Percentiles rank a stretch among this genome's conserved stretches.
Evolutionary conservation across 106 monocot species (phyloP).

Genomic region (Platanthera zijinensis): DNA sequence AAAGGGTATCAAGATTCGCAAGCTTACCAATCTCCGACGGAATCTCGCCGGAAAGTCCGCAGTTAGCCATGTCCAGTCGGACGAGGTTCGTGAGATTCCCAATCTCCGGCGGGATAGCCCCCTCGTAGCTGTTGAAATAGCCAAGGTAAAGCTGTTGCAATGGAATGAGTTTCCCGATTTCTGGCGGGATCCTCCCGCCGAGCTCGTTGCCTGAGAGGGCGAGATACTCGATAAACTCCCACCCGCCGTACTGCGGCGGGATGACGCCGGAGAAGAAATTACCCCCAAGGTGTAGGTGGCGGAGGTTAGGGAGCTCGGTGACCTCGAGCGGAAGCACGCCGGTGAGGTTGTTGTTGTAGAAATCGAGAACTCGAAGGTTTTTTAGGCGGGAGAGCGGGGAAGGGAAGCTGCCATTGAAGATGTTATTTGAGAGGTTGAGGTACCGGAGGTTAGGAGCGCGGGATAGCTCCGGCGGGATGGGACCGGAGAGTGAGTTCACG

Average conservation of each 20-base stretch:
- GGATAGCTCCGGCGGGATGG: slow-evolving; percentile 33
- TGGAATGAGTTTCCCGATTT: slow-evolving; percentile 10
- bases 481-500: slow-evolving; percentile 41
- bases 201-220: slow-evolving; percentile 33
- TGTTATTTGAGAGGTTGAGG: slow-evolving; percentile 70
- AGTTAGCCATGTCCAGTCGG: slow-evolving; percentile 31
- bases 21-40: slow-evolving; percentile 31
- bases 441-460: slow-evolving; percentile 24
- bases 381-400: slow-evolving; percentile 13
- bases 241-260: slow-evolving; percentile 11
- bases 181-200: slow-evolving; percentile 24
- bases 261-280: slow-evolving; percentile 36
- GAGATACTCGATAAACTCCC: slow-evolving; percentile 19
- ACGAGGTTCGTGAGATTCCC: slow-evolving; percentile 19
- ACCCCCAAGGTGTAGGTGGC: slow-evolving; percentile 53
- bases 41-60: slow-evolving; percentile 27
- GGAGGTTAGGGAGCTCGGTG: slow-evolving; percentile 30
- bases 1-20: slow-evolving; percentile 25
- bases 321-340: slow-evolving; percentile 36
- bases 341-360: slow-evolving; percentile 72
- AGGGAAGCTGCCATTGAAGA: slow-evolving; percentile 42
- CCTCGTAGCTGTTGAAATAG: slow-evolving; percentile 32
- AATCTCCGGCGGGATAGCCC: slow-evolving; percentile 26
- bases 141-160: slow-evolving; percentile 23
- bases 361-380: slow-evolving; percentile 38